phyloP scores from a whole-genome alignment of 306 rosid species.

The Prunus campanulata region DNA sequence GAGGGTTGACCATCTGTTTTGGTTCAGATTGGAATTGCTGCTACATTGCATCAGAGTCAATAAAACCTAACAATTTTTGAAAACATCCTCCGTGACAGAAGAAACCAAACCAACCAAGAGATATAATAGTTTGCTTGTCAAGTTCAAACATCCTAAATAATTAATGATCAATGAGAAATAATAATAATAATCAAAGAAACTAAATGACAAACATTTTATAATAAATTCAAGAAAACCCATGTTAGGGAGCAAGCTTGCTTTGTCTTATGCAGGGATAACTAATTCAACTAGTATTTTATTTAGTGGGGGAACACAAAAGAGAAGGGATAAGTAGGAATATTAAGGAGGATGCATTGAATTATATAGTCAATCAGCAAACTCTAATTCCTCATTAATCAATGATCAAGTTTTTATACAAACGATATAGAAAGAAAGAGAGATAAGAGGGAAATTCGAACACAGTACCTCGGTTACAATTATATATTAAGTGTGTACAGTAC shows the following conservation, averaged over 20 bases:
- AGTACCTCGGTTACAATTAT: too few relatives aligned
- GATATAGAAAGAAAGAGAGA: too few relatives aligned
- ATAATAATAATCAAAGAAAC: constrained; percentile 7
- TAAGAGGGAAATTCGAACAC: too few relatives aligned
- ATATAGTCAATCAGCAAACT: constrained; percentile 23
- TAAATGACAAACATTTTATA: constrained; percentile 24
- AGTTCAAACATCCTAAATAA: constrained; percentile 31
- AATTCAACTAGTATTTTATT: constrained; percentile 11
- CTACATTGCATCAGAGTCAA: constrained; percentile 18
- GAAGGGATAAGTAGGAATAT: constrained; percentile 16
- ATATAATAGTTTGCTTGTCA: constrained; percentile 28
- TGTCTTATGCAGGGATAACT: constrained; percentile 35
- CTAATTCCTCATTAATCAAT: too few relatives aligned
- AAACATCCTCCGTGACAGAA: constrained; percentile 23
- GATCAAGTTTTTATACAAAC: too few relatives aligned
- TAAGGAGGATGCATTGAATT: constrained; percentile 1
- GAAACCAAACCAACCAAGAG: constrained; percentile 20
- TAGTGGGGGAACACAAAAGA: constrained; percentile 13
- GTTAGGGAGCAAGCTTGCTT: constrained; percentile 54
- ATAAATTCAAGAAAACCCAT: constrained; percentile 40
- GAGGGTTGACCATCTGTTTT: background rate
- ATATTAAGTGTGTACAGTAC: background rate
- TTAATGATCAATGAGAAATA: constrained; percentile 6
- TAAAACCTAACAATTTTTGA: constrained; percentile 9
- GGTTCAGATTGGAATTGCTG: background rate